These are phyloP conservation scores for Ramaria rubella DNA, from an alignment of 768 basidiomycete genomes.

Conservation along the genomic window DNA sequence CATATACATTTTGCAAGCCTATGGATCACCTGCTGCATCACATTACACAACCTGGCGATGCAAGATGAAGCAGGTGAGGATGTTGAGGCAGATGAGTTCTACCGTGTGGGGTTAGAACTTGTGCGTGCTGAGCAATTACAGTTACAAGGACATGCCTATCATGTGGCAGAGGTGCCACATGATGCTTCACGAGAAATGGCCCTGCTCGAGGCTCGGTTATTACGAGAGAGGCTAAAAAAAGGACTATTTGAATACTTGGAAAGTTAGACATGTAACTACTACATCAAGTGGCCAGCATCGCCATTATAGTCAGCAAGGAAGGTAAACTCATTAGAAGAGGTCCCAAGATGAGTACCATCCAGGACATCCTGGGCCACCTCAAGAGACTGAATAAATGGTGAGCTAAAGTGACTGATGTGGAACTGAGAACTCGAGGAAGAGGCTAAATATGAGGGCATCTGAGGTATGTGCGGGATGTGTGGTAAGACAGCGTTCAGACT, in stretches of 20 bases:
- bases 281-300: no score
- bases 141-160: neutral
- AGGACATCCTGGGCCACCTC: no score
- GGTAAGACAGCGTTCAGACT: neutral
- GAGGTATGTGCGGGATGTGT: no score
- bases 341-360: no score
- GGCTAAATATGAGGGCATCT: no score
- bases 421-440: no score
- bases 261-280: no score
- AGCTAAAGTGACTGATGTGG: no score
- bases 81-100: slow-evolving; percentile 4
- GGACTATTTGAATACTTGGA: neutral
- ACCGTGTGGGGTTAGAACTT: neutral
- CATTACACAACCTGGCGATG: slow-evolving; percentile 26
- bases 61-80: slow-evolving; percentile 23
- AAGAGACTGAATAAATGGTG: no score
- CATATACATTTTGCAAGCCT: slow-evolving; percentile 24
- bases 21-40: slow-evolving; percentile 29
- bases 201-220: neutral
- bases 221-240: neutral
- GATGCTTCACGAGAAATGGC: neutral
- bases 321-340: no score
- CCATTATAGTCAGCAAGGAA: no score
- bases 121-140: neutral
- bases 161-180: neutral